Evolutionary conservation across 768 basidiomycete genomes (phyloP), one percentile per base, ranked within the genome.

Genomic region (Suillus brevipes): DNA sequence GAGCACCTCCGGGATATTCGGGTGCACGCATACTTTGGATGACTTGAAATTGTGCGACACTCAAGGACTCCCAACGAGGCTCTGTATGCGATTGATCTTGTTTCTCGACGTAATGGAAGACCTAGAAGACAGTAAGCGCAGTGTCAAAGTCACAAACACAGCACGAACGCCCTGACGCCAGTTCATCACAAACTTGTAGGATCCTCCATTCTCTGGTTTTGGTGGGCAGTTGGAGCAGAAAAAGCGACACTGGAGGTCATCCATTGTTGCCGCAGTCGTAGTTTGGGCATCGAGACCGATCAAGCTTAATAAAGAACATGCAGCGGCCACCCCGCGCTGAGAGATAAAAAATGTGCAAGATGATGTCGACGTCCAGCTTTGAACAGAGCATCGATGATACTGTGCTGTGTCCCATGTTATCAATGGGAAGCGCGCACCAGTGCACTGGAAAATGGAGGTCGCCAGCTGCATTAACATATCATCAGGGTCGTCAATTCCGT

Each of bases 41-140:
- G 2, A 16, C 31, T 36, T 36, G 10, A 38, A 61, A 53, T 59
- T 61, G 61, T n/a, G 2, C 55, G 13, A 7, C 53, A 38, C 53
- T 57, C 13, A 59, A 31, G 7, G 36, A 34, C 20, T 61, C 53
- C 61, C 43, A 57, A 59, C 25, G 34, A 52, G 61, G 61, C 4
- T 36, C 34, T 57, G 20, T 2, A n/a, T 61, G 55, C 8, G 34
- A 10, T 31, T 16, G 2, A 52, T 1, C 16, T 18, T 18, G 28
- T 3, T 31, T 1, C 2, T 61, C 8, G 8, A 36, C 37, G 20
- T 52, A 36, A 59, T 61, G 61, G 6, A 61, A 61, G 13, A 61
- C 31, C 61, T 61, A 38, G n/a, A 60, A 28, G 18, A 59, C 10
- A 10, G 25, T 59, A 6, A 42, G 57, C 10, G 20, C 9, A 20